A percentile compares a stretch with the other conserved stretches of the same genome.
phyloP scores from a whole-genome alignment of 2,329 filamentous ascomycete genomes.

The Ophiostoma triangulosporum region DNA sequence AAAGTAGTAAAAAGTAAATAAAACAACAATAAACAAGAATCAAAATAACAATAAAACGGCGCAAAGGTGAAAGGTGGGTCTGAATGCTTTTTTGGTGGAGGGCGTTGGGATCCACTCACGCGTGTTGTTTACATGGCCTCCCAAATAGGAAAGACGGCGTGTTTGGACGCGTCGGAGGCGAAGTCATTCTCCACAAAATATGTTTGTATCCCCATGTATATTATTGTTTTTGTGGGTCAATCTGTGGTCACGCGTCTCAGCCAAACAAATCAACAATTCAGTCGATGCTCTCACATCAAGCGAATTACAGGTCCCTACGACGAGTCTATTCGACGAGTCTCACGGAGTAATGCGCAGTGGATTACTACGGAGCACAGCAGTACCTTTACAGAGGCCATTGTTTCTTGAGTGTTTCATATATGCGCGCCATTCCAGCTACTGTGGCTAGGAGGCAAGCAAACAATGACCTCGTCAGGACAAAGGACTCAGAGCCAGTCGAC shows the following conservation, averaged over 20 bases:
- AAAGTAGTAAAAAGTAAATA: not conserved
- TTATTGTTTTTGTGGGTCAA: not conserved
- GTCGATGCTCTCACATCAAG: too few relatives aligned
- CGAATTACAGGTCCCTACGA: too few relatives aligned
- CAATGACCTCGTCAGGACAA: too few relatives aligned
- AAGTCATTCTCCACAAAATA: constrained; percentile 1
- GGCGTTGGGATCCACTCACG: constrained; percentile 8
- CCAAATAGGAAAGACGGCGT: constrained; percentile 13
- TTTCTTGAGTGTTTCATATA: constrained; percentile 9
- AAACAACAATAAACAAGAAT: not conserved
- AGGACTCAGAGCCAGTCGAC: too few relatives aligned
- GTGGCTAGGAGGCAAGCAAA: not conserved
- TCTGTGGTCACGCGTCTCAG: not conserved
- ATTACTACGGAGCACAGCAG: not conserved
- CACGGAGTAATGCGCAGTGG: not conserved
- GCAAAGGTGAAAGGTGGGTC: constrained; percentile 3
- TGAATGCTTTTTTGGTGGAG: not conserved
- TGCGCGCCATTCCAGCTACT: constrained; percentile 2
- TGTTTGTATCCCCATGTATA: not conserved
- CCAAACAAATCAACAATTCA: not conserved
- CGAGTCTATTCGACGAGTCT: not conserved
- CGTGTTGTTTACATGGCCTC: constrained; percentile 16
- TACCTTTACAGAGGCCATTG: not conserved
- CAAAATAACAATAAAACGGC: not conserved
- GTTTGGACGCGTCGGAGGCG: constrained; percentile 13